Evolutionary conservation across 2,329 filamentous ascomycete genomes (phyloP).

Genomic region (Cryphonectria nitschkei): DNA sequence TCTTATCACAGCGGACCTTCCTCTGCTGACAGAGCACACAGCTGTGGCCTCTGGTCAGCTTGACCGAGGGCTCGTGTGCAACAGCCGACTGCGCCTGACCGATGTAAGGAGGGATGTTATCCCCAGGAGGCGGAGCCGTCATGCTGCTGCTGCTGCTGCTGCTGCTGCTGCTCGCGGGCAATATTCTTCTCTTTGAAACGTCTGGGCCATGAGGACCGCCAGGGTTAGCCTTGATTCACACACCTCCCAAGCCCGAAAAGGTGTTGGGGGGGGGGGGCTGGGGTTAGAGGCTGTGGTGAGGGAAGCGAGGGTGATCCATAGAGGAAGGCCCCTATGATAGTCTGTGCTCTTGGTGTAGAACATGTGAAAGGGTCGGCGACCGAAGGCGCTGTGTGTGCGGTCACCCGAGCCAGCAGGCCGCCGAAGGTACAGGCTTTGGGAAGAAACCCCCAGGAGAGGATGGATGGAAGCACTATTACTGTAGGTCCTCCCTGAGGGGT

Average conservation of each 20-base stretch:
- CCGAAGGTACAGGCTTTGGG: not conserved
- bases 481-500: not conserved
- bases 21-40: conserved; percentile 77
- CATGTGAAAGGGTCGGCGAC: not conserved
- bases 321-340: not conserved
- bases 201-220: conserved; percentile 8
- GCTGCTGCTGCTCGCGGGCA: not conserved
- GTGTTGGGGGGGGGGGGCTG: not conserved
- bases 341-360: conserved; percentile 2
- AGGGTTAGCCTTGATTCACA: conserved; percentile 21
- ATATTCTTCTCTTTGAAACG: not conserved
- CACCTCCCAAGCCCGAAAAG: conserved; percentile 29
- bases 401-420: not conserved
- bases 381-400: not conserved
- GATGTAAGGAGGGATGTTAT: conserved; percentile 32
- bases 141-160: conserved; percentile 19
- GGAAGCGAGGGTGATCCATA: conserved; percentile 5
- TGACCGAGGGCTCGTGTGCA: conserved; percentile 48
- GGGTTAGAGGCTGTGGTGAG: conserved; percentile 14
- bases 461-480: conserved; percentile 1
- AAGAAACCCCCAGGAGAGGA: not conserved
- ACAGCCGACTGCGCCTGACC: conserved; percentile 32
- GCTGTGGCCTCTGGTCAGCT: conserved; percentile 62
- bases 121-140: conserved; percentile 23
- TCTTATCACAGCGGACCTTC: conserved; percentile 76